Evolutionary conservation across 2,329 filamentous ascomycete genomes (phyloP).

Genomic region (Colletotrichum somersetense): DNA sequence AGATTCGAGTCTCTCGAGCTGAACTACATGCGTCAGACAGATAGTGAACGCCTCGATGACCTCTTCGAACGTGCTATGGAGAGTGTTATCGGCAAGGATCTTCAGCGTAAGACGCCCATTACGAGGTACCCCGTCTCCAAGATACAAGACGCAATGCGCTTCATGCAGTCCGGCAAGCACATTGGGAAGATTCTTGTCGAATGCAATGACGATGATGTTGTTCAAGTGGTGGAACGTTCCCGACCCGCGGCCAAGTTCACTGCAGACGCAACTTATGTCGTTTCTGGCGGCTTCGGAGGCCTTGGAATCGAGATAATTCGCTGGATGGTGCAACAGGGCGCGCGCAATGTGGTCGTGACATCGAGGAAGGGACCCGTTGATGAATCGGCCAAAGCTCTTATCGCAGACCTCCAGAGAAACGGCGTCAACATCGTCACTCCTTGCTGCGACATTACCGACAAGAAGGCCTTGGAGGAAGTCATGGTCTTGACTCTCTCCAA

Average conservation of each 20-base stretch:
- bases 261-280: conserved; percentile 14
- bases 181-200: conserved; percentile 59
- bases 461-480: conserved; percentile 41
- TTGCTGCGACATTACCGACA: conserved; percentile 44
- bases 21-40: conserved; percentile 24
- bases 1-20: conserved; percentile 30
- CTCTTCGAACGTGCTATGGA: conserved; percentile 2
- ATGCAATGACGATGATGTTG: conserved; percentile 34
- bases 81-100: neutral
- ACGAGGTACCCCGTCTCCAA: conserved; percentile 45
- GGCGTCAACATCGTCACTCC: neutral
- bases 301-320: conserved; percentile 51
- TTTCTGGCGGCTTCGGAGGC: conserved; percentile 44
- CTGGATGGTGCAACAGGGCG: conserved; percentile 53
- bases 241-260: conserved; percentile 40
- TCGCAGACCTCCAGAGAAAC: neutral
- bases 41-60: conserved; percentile 27
- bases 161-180: conserved; percentile 59
- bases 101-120: conserved; percentile 44
- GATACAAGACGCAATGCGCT: conserved; percentile 56
- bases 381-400: neutral
- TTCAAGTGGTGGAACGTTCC: neutral
- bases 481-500: conserved; percentile 36
- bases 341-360: conserved; percentile 50
- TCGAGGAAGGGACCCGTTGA: conserved; percentile 50